Conservation (phyloP, 2,329 filamentous ascomycete genomes). For the Colletotrichum abscissum region DNA sequence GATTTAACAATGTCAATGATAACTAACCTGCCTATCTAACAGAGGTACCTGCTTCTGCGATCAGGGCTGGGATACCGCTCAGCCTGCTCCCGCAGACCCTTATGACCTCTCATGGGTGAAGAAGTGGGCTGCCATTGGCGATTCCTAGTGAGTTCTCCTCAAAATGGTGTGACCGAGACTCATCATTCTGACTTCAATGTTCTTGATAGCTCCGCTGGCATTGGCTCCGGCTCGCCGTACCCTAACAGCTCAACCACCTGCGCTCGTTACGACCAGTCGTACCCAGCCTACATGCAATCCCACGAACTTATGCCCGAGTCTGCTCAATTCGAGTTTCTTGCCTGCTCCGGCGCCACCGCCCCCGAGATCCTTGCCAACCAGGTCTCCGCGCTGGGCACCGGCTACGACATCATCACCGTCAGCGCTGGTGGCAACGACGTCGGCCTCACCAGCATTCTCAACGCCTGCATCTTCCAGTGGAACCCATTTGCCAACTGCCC, state of each 20-base stretch:
- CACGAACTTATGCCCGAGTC: conserved; percentile 39
- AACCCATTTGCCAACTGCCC: conserved; percentile 29
- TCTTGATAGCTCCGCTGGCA: neutral
- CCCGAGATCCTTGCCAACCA: conserved; percentile 42
- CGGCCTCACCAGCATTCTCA: conserved; percentile 42
- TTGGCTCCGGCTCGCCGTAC: neutral
- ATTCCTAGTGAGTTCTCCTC: conserved; percentile 41
- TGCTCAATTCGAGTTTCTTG: conserved; percentile 42
- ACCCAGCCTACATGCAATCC: conserved; percentile 39
- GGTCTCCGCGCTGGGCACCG: conserved; percentile 38
- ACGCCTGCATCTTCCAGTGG: conserved; percentile 38
- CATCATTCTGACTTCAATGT: neutral
- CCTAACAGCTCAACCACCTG: conserved; percentile 31
- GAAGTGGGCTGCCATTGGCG: conserved; percentile 48
- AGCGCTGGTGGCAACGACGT: conserved; percentile 52
- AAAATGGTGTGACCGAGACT: no score
- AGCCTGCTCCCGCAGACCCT: neutral
- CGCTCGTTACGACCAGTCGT: conserved; percentile 44
- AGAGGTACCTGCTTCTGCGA: neutral
- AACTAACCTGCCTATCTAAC: no score
- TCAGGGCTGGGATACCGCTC: neutral
- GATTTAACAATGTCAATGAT: neutral
- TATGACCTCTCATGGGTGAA: conserved; percentile 42
- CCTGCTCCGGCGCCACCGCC: conserved; percentile 42
- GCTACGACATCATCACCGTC: conserved; percentile 47